Evolutionary conservation across 495 filamentous ascomycete species (phyloP), one percentile per base, ranked within the genome.

Genomic region (Tirmania nivea): DNA sequence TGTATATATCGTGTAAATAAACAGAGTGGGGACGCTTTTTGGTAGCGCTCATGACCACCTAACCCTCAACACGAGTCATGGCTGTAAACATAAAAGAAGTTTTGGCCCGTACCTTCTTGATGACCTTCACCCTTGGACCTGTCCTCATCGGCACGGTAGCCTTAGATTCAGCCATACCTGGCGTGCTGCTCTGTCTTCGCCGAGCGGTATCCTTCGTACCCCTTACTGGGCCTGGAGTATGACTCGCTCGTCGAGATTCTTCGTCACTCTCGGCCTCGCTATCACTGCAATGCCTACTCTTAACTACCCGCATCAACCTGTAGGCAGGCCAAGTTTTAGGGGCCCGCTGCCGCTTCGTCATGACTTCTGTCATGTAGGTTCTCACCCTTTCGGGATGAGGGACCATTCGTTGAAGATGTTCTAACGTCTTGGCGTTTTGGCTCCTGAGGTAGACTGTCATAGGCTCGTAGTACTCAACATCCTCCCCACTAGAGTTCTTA

Each of bases 381-480:
- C 61, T 37, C 35, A 61, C 60, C 20, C 52, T 57, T 36, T 64
- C 62, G 3, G 52, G 54, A 35, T 63, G 59, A 20, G 62, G 58
- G 35, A 64, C 62, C 12, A 64, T 54, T 36, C 53, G 54, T 39
- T 61, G 55, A 0, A 64, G 55, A 25, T 58, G 60, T 48, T 64
- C 62, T 16, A 64, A 48, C 17, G 55, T 58, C 34, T 56, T 53
- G 10, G 61, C 52, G 31, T 53, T 63, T 34, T 35, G 10, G 9
- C 54, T 54, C 49, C 64, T 58, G 12, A 65, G 52, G 9, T 55
- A 52, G 20, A 93, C 77, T 0, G 90, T 95, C 34, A 95, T 71
- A 2, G 89, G 86, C 59, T 94, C 85, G 65, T 92, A 95, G 67
- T 90, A 93, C 56, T 88, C 86, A 53, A 73, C 66, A 64, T 73